A percentile compares a stretch with the other conserved stretches of the same genome.
phyloP scores from a whole-genome alignment of 257 asterid species.

The Jacaranda mimosifolia region DNA sequence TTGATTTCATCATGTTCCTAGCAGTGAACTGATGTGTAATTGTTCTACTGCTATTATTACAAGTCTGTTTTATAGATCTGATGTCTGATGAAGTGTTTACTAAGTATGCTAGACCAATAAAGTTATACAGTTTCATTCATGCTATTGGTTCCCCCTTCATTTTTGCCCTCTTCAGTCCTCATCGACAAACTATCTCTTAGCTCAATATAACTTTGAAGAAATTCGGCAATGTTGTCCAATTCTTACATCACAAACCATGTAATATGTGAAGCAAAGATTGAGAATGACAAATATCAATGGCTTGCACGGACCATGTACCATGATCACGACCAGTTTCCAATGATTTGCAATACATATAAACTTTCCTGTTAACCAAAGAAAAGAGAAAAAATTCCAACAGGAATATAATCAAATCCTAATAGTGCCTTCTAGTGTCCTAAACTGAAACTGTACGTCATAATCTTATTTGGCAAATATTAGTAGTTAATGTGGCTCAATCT shows the following conservation, averaged over 20 bases:
- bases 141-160: neutral
- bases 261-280: neutral
- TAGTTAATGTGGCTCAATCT: no score
- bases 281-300: neutral
- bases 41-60: conserved; percentile 12
- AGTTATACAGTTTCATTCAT: neutral
- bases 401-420: neutral
- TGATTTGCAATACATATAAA: neutral
- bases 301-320: neutral
- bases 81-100: no score
- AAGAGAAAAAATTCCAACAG: neutral
- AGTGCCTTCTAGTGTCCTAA: neutral
- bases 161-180: neutral
- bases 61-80: no score
- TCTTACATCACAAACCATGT: neutral
- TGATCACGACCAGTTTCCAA: neutral
- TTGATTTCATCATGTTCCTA: conserved; percentile 25
- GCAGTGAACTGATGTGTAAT: conserved; percentile 23
- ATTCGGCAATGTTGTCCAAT: neutral
- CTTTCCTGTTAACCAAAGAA: neutral
- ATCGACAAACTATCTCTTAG: neutral
- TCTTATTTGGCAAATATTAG: no score
- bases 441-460: neutral
- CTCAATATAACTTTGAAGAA: neutral
- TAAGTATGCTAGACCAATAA: no score